phyloP scores from a whole-genome alignment of 75 land plant genomes.

The Pinus tabuliformis region DNA sequence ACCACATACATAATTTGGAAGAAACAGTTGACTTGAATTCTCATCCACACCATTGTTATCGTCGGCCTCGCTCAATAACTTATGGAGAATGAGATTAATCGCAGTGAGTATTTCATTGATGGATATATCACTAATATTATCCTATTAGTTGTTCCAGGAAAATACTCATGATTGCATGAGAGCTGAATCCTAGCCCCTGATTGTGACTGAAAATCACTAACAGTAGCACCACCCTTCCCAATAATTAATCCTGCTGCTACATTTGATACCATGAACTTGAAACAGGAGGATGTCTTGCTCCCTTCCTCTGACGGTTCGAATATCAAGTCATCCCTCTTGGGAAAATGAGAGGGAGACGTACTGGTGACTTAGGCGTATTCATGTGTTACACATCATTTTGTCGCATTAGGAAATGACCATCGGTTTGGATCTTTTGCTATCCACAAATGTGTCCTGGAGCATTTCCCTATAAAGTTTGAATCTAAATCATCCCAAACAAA shows the following conservation, averaged over 20 bases:
- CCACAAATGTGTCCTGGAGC: too few relatives aligned
- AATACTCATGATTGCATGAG: constrained; percentile 82
- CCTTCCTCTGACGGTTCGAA: constrained; percentile 29
- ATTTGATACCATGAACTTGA: constrained; percentile 82
- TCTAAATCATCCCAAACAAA: too few relatives aligned
- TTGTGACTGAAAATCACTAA: constrained; percentile 83
- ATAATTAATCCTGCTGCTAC: constrained; percentile 92
- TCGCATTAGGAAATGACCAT: too few relatives aligned
- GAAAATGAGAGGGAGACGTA: constrained; percentile 2
- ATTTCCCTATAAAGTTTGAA: too few relatives aligned
- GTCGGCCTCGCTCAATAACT: constrained; percentile 46
- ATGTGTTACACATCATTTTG: too few relatives aligned
- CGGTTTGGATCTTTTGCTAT: too few relatives aligned
- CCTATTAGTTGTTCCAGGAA: constrained; percentile 89
- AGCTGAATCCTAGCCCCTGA: constrained; percentile 88
- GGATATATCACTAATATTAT: constrained; percentile 71
- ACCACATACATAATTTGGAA: too few relatives aligned
- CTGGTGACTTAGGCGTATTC: neutral
- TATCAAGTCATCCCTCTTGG: neutral
- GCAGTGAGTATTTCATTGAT: constrained; percentile 67
- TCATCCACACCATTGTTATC: too few relatives aligned
- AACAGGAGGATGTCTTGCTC: constrained; percentile 42
- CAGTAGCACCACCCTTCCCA: constrained; percentile 93
- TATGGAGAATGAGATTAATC: constrained; percentile 57
- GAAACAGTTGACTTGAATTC: too few relatives aligned